These are phyloP conservation scores for Prunus mume DNA, from an alignment of 306 rosid genomes.

Conservation along the genomic window DNA sequence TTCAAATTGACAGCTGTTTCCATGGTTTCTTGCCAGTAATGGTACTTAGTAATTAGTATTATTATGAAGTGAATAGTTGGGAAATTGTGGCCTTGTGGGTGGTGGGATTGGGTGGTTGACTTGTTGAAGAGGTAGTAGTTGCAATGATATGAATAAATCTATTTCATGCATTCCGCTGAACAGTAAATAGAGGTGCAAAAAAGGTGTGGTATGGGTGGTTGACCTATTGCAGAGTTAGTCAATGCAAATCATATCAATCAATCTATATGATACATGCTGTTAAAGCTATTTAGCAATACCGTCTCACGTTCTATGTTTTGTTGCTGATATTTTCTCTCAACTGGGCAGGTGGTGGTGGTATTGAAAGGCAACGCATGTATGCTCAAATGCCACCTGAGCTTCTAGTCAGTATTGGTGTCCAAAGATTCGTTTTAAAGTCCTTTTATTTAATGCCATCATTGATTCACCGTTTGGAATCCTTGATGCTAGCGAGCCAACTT, in stretches of 20 bases:
- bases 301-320: neutral
- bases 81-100: neutral
- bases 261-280: neutral
- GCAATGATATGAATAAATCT: neutral
- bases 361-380: slow-evolving; percentile 50
- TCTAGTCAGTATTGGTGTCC: slow-evolving; percentile 49
- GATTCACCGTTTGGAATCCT: slow-evolving; percentile 78
- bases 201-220: neutral
- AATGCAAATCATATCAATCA: neutral
- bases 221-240: neutral
- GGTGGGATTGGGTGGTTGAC: neutral
- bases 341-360: slow-evolving; percentile 37
- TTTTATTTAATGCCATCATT: slow-evolving; percentile 79
- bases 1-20: neutral
- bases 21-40: neutral
- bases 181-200: neutral
- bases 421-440: slow-evolving; percentile 60
- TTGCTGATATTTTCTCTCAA: slow-evolving; percentile 21
- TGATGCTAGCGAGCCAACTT: slow-evolving; percentile 89
- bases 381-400: slow-evolving; percentile 94
- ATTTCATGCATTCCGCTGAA: neutral
- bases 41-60: neutral
- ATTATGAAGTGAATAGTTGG: neutral
- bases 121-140: neutral
- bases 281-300: neutral